These are phyloP conservation scores for Cyclotella atomus DNA, from an alignment of 108 stramenopile species.

Conservation along the genomic window DNA sequence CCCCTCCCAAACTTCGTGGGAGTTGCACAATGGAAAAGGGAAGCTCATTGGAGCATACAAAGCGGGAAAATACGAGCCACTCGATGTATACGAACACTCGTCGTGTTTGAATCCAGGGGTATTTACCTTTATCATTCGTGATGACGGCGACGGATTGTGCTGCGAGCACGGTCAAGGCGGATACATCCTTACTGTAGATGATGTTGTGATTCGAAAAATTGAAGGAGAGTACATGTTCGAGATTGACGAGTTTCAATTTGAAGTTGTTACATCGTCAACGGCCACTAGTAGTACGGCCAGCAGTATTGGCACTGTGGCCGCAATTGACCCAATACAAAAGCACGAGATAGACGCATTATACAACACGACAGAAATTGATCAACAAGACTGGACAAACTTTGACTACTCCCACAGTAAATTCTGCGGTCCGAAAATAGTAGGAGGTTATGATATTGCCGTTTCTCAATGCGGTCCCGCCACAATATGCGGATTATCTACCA, in stretches of 20 bases:
- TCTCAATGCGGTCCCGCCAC: background rate
- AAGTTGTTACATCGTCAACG: background rate
- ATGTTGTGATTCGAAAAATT: background rate
- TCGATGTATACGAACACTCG: background rate
- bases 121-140: background rate
- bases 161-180: background rate
- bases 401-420: slow-evolving; percentile 2
- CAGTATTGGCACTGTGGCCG: background rate
- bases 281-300: background rate
- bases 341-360: background rate
- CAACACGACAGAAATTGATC: background rate
- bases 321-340: background rate
- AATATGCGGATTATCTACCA: background rate
- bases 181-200: background rate
- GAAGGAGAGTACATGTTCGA: background rate
- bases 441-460: background rate
- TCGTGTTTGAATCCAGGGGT: background rate
- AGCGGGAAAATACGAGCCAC: background rate
- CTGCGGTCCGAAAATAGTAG: slow-evolving; percentile 8
- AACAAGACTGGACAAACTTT: background rate
- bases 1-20: background rate
- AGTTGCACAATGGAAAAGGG: background rate
- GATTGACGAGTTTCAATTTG: background rate
- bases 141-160: background rate
- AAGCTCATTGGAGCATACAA: background rate